These are phyloP conservation scores for Trichosporon ovoides DNA, from an alignment of 1,284 basidiomycete genomes.

Conservation along the genomic window DNA sequence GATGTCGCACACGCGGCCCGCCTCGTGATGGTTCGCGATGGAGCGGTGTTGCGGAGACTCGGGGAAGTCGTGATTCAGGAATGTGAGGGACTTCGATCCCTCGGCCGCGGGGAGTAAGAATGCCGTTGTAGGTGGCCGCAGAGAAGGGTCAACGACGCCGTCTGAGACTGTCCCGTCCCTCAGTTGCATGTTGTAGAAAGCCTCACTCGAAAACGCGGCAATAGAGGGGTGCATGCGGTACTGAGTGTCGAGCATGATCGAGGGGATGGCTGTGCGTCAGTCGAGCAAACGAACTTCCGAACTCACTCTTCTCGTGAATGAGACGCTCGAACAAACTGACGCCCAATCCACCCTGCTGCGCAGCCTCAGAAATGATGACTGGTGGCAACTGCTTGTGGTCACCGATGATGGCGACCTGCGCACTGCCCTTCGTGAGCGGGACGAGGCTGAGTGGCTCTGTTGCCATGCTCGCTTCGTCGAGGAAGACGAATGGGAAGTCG, in stretches of 20 bases:
- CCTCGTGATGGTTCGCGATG: slow-evolving; percentile 68
- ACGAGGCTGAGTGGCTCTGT: slow-evolving; percentile 83
- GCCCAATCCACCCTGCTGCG: slow-evolving; percentile 64
- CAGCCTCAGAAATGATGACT: slow-evolving; percentile 69
- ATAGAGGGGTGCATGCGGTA: slow-evolving; percentile 93
- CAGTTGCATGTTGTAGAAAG: slow-evolving; percentile 71
- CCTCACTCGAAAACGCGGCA: slow-evolving; percentile 72
- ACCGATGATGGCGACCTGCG: slow-evolving; percentile 81
- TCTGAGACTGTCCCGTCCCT: slow-evolving; percentile 62
- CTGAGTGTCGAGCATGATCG: slow-evolving; percentile 83
- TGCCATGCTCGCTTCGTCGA: slow-evolving; percentile 94
- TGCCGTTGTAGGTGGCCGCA: slow-evolving; percentile 59
- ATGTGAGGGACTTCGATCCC: slow-evolving; percentile 55
- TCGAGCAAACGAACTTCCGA: background rate
- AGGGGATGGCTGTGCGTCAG: slow-evolving; percentile 55
- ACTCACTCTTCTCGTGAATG: slow-evolving; percentile 67
- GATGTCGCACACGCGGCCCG: slow-evolving; percentile 66
- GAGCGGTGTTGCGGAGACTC: slow-evolving; percentile 65
- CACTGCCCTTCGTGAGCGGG: slow-evolving; percentile 80
- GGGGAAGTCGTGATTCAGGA: slow-evolving; percentile 66
- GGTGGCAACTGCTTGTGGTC: slow-evolving; percentile 97
- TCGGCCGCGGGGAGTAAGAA: slow-evolving; percentile 26
- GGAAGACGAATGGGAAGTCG: slow-evolving; percentile 88
- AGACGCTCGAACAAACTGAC: slow-evolving; percentile 84
- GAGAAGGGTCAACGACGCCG: slow-evolving; percentile 55